Conservation (phyloP, 1,284 basidiomycete genomes). For the Sporisorium iseilematis-ciliati region DNA sequence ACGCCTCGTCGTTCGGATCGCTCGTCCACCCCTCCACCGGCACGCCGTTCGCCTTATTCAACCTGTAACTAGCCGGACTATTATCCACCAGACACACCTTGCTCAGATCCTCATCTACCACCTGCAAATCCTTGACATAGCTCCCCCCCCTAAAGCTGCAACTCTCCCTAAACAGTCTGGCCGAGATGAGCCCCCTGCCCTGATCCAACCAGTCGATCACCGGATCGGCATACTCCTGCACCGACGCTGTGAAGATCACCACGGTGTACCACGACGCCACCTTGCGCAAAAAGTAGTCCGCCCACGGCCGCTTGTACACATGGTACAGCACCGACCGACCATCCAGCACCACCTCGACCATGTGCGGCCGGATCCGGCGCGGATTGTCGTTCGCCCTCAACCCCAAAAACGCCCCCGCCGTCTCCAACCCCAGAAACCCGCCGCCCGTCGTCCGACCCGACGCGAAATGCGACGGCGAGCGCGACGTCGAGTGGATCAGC, state of each 20-base stretch:
- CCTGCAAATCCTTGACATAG: constrained; percentile 91
- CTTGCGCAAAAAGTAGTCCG: constrained; percentile 73
- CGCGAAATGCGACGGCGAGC: constrained; percentile 72
- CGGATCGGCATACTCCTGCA: constrained; percentile 99
- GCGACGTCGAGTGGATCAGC: constrained; percentile 94
- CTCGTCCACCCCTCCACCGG: constrained; percentile 99
- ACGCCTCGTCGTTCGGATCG: constrained; percentile 94
- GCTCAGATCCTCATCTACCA: constrained; percentile 88
- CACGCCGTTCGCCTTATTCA: constrained; percentile 96
- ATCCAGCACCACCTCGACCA: constrained; percentile 93
- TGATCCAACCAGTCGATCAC: constrained; percentile 99
- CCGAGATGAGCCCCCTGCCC: constrained; percentile 83
- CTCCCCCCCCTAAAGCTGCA: constrained; percentile 93
- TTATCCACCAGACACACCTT: constrained; percentile 96
- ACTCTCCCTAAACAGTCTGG: constrained; percentile 92
- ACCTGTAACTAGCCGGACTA: constrained; percentile 90
- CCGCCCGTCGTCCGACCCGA: constrained; percentile 33
- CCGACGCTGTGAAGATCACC: constrained; percentile 97
- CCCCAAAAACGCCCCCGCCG: constrained; percentile 59
- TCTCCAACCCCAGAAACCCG: constrained; percentile 61
- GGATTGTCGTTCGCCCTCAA: constrained; percentile 56
- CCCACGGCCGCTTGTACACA: constrained; percentile 97
- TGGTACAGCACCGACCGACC: constrained; percentile 93
- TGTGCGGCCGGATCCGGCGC: constrained; percentile 79
- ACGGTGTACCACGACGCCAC: constrained; percentile 98